Percentiles rank a stretch among this genome's conserved stretches.
These are phyloP conservation scores for Pseudocercospora vitis DNA, from an alignment of 2,329 filamentous ascomycete genomes.

Conservation along the genomic window DNA sequence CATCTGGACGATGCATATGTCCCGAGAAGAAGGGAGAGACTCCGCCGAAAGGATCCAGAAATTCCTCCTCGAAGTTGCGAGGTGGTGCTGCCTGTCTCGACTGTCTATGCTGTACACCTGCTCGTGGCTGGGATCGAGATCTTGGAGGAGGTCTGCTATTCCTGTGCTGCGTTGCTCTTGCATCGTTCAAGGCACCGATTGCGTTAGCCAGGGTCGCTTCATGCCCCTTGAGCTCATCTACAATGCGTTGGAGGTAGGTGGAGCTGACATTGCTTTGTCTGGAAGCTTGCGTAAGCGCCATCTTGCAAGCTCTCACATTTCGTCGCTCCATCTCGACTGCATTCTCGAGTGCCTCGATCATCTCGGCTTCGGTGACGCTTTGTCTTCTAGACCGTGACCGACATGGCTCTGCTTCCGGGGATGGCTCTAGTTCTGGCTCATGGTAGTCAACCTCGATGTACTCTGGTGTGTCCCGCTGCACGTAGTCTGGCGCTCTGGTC, in stretches of 20 bases:
- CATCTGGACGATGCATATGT: slow-evolving; percentile 16
- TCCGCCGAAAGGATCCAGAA: slow-evolving; percentile 21
- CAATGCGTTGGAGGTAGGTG: slow-evolving; percentile 25
- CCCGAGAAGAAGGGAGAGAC: slow-evolving; percentile 14
- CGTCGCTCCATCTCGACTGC: slow-evolving; percentile 28
- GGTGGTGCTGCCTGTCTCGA: slow-evolving; percentile 11
- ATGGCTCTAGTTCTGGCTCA: slow-evolving; percentile 9
- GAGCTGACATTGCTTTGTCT: slow-evolving; percentile 27
- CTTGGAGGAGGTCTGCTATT: slow-evolving; percentile 15
- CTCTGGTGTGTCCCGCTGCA: slow-evolving; percentile 11
- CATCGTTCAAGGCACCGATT: slow-evolving; percentile 18
- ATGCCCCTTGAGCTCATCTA: slow-evolving; percentile 31
- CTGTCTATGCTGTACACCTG: slow-evolving; percentile 8
- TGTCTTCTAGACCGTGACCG: slow-evolving; percentile 11
- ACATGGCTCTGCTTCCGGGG: slow-evolving; percentile 15
- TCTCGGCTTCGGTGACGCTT: slow-evolving; percentile 15
- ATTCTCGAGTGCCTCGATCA: slow-evolving; percentile 27
- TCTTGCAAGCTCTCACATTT: slow-evolving; percentile 27
- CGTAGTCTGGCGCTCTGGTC: slow-evolving; percentile 14
- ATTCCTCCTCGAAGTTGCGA: slow-evolving; percentile 19
- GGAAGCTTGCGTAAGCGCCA: slow-evolving; percentile 31
- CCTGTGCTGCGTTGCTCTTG: slow-evolving; percentile 14
- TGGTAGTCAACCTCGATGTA: slow-evolving; percentile 27
- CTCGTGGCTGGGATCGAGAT: slow-evolving; percentile 14
- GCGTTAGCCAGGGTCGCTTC: slow-evolving; percentile 24